These are phyloP conservation scores for Leishmania gerbilli DNA, from an alignment of 208 protist genomes.

Conservation along the genomic window DNA sequence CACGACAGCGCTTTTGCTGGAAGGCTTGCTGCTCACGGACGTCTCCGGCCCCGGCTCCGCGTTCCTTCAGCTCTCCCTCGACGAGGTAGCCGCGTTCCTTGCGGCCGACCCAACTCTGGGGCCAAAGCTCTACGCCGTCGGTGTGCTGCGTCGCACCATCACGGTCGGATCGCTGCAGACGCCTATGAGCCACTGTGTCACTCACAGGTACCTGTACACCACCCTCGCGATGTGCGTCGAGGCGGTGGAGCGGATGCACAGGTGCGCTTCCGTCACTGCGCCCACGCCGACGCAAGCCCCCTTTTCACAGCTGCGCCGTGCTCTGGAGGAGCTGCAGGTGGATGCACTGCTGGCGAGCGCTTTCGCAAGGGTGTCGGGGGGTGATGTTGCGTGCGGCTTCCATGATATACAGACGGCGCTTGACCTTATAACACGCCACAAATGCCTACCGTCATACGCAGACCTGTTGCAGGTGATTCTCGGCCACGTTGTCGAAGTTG, in stretches of 20 bases:
- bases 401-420: slow-evolving; percentile 62
- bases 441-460: slow-evolving; percentile 29
- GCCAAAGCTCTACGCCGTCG: slow-evolving; percentile 52
- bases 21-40: slow-evolving; percentile 46
- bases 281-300: not conserved
- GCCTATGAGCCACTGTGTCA: slow-evolving; percentile 21
- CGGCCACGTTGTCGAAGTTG: slow-evolving; percentile 39
- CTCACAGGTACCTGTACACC: slow-evolving; percentile 35
- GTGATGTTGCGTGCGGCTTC: slow-evolving; percentile 45
- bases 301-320: slow-evolving; percentile 29
- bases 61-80: slow-evolving; percentile 18
- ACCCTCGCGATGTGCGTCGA: slow-evolving; percentile 19
- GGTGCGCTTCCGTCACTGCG: not conserved
- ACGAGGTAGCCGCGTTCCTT: slow-evolving; percentile 23
- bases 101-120: slow-evolving; percentile 23
- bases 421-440: slow-evolving; percentile 31
- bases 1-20: slow-evolving; percentile 27
- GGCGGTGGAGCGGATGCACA: slow-evolving; percentile 18
- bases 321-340: slow-evolving; percentile 65
- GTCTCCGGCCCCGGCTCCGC: slow-evolving; percentile 21
- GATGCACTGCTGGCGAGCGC: slow-evolving; percentile 65
- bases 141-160: slow-evolving; percentile 51
- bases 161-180: slow-evolving; percentile 17
- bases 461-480: slow-evolving; percentile 45
- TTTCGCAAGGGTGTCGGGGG: slow-evolving; percentile 36